Base-by-base conservation (phyloP, 768 basidiomycete species). In the Mycena latifolia region DNA sequence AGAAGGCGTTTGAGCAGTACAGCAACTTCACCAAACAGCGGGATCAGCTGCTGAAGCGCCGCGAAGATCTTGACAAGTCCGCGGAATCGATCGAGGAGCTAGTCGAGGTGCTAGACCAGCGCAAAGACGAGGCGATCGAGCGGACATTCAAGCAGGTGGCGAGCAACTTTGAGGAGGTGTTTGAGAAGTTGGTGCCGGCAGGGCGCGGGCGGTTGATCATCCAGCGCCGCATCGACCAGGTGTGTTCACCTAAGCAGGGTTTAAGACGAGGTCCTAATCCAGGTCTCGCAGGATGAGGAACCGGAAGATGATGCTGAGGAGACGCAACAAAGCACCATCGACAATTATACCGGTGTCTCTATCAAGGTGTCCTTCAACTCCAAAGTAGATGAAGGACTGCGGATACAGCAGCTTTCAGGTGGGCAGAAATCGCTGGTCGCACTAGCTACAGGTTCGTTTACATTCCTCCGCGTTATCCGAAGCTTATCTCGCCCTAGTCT, bases 361-460 rank as follows among this genome's bases (percentile, higher is more conserved):
- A 99, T 99, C 77, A 95, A 97, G 82, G 95, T 92, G 46, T 99
- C 97, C 1, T 99, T 99, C 86, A 99, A 99, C 79, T 98, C 96
- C 2, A 98, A 98, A 78, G 92, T 92, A 5, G 96, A 99, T 75
- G 98, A 99, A 77, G 97, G 98, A 0, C 82, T 99, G 59, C 89
- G 95, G 61, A 98, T 99, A 69, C 96, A 98, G 74, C 98, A 99
- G 75, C 78, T 99, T 5, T 98, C 96, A 7, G 98, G 98, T 59
- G 98, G 98, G 7, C 98, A 99, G 71, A 99, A 99, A 77, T 96
- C 96, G 0, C 83, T 99, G 9, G 98, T 99, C 14, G 98, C 98
- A 0, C 88, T 99, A 31, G 95, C 98, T 3, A 92, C 94, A 35
- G 94, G 95, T 94, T 65, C 29, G 80, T 67, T 14, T 17, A 8